These are phyloP conservation scores for Rhizopogon roseolus DNA, from an alignment of 768 basidiomycete genomes.

Conservation along the genomic window DNA sequence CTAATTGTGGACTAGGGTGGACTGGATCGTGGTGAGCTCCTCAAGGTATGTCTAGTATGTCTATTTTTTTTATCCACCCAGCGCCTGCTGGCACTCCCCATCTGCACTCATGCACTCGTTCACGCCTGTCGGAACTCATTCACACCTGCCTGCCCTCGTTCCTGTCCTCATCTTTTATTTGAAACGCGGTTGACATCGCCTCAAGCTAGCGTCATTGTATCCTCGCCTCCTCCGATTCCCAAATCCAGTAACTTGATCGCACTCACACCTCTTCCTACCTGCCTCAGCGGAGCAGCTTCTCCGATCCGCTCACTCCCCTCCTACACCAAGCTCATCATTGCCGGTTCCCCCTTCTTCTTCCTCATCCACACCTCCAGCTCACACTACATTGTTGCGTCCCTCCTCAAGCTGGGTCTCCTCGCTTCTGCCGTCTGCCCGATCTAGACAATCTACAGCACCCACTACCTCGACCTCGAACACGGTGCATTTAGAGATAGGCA, in stretches of 20 bases:
- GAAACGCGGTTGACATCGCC: no score
- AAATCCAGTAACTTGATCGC: slow-evolving; percentile 2
- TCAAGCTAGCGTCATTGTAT: no score
- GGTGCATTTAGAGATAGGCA: slow-evolving; percentile 54
- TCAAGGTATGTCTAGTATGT: no score
- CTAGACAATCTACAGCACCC: slow-evolving; percentile 8
- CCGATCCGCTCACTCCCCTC: slow-evolving; percentile 17
- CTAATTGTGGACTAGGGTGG: no score
- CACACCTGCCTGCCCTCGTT: no score
- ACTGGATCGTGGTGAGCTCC: no score
- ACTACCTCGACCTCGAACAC: slow-evolving; percentile 7
- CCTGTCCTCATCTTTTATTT: no score
- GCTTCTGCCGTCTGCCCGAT: slow-evolving; percentile 29
- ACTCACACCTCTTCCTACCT: slow-evolving; percentile 16
- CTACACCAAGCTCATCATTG: slow-evolving; percentile 12
- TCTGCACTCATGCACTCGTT: no score
- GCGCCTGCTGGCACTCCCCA: no score
- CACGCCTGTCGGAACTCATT: no score
- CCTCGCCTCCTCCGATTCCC: not conserved
- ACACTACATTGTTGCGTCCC: slow-evolving; percentile 39
- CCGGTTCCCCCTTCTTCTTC: not conserved
- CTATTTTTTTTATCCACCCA: no score
- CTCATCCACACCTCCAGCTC: slow-evolving; percentile 8
- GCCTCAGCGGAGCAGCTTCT: slow-evolving; percentile 17
- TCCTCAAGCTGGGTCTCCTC: slow-evolving; percentile 50